Evolutionary conservation across 1,284 basidiomycete species (phyloP), one percentile per base, ranked within the genome.

Genomic region (Heliocybe sulcata): DNA sequence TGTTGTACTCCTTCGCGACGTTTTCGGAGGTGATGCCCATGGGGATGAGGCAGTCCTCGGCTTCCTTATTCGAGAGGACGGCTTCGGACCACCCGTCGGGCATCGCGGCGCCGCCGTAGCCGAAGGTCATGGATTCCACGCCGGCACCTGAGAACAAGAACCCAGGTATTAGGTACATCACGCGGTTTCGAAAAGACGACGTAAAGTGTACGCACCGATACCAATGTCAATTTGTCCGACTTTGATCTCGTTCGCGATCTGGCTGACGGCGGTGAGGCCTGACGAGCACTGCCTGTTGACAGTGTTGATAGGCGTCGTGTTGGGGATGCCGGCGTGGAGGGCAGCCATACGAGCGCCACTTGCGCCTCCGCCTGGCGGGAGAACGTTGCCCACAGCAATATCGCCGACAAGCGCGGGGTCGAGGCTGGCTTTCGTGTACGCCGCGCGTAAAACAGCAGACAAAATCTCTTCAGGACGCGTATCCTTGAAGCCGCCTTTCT

Each of bases 1-100:
- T 81, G 60, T 77, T 75, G 72, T 79, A 94, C 59, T 92, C 80
- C 47, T 77, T 72, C 20, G 94, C 92, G 59, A 98, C 95, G 67
- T 98, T 98, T 77, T 98, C 96, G 23, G 93, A 97, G 52, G 94
- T 96, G 74, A 94, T 88, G 60, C 95, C 94, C 94, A 98, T 98
- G 55, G 96, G 96, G 60, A 96, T 79, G 20, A 96, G 78, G 72
- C 95, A 98, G 77, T 99, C 94, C 57, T 87, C 83, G 1, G 97
- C 84, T 65, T 94, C 88, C 63, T 87, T 77, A 72, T 82, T 85
- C 58, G 82, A 72, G 61, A 95, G 80, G 52, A 98, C 83, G 45
- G 79, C 79, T 31, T 96, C 90, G 10, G 93, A 94, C 74, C 84
- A 88, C 51, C 83, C 82, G 56, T 85, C 77, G 53, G 83, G 89